A percentile compares a stretch with the other conserved stretches of the same genome.
These are phyloP conservation scores for Macroventuria anomochaeta DNA, from an alignment of 2,329 filamentous ascomycete genomes.

Conservation along the genomic window DNA sequence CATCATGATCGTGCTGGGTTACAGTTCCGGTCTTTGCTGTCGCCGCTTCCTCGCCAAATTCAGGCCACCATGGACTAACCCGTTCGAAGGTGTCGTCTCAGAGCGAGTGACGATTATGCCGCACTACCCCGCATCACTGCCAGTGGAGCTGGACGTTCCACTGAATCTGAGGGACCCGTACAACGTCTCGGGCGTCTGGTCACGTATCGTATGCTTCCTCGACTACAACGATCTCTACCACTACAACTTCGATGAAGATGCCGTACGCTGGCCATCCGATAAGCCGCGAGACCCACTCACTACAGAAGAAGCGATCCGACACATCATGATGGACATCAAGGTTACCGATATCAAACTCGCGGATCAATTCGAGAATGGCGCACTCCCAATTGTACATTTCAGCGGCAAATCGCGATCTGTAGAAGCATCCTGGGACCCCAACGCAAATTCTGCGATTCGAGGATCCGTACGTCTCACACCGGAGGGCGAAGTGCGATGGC, in stretches of 20 bases:
- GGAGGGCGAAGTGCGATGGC: slow-evolving; percentile 78
- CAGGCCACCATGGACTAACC: slow-evolving; percentile 38
- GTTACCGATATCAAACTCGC: slow-evolving; percentile 67
- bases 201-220: slow-evolving; percentile 61
- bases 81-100: slow-evolving; percentile 38
- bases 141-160: slow-evolving; percentile 47
- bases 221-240: slow-evolving; percentile 66
- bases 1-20: slow-evolving; percentile 71
- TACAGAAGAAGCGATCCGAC: slow-evolving; percentile 70
- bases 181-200: slow-evolving; percentile 73
- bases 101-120: slow-evolving; percentile 18
- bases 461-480: slow-evolving; percentile 70
- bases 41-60: slow-evolving; percentile 32
- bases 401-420: slow-evolving; percentile 66
- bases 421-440: slow-evolving; percentile 70
- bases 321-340: slow-evolving; percentile 72
- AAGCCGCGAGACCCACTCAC: slow-evolving; percentile 60
- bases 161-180: slow-evolving; percentile 71
- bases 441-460: slow-evolving; percentile 70
- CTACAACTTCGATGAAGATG: slow-evolving; percentile 69
- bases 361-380: slow-evolving; percentile 63
- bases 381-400: slow-evolving; percentile 72
- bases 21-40: slow-evolving; percentile 57
- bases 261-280: slow-evolving; percentile 46
- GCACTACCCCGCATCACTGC: slow-evolving; percentile 21